Conservation (phyloP, 2,329 filamentous ascomycete genomes). For the Scedosporium boydii region DNA sequence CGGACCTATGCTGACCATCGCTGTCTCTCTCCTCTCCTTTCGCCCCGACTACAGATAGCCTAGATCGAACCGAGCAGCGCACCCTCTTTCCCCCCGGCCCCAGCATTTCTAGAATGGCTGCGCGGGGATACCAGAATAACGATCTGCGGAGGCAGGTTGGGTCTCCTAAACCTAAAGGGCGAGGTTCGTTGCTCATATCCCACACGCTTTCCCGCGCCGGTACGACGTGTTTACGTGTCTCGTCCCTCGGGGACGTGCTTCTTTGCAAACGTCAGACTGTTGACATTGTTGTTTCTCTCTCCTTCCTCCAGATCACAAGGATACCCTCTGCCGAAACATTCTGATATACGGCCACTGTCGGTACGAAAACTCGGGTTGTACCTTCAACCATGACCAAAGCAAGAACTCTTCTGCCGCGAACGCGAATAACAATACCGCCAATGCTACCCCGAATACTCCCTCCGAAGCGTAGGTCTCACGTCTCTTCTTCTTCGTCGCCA, state of each 20-base stretch:
- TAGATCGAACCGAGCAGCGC: slow-evolving; percentile 6
- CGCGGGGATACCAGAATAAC: slow-evolving; percentile 6
- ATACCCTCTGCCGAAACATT: slow-evolving; percentile 85
- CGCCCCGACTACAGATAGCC: background rate
- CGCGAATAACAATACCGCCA: slow-evolving; percentile 7
- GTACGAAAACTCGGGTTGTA: slow-evolving; percentile 84
- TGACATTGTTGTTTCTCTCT: slow-evolving; percentile 8
- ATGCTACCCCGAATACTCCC: slow-evolving; percentile 6
- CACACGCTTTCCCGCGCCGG: slow-evolving; percentile 7
- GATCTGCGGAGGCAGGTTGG: slow-evolving; percentile 43
- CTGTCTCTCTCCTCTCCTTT: background rate
- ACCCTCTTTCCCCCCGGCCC: background rate
- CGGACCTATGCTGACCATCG: background rate
- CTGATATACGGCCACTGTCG: slow-evolving; percentile 89
- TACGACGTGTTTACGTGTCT: background rate
- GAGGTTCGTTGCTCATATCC: slow-evolving; percentile 31
- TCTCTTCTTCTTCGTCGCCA: background rate
- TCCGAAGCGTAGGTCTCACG: background rate
- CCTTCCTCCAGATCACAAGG: slow-evolving; percentile 59
- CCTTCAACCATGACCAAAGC: slow-evolving; percentile 76
- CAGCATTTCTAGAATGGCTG: slow-evolving; percentile 4
- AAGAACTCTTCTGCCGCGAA: slow-evolving; percentile 32
- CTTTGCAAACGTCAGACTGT: slow-evolving; percentile 2
- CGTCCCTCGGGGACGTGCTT: background rate
- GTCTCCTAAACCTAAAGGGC: slow-evolving; percentile 47